Evolutionary conservation across 495 filamentous ascomycete species (phyloP), one percentile per base, ranked within the genome.

Genomic region (Tuber indicum): DNA sequence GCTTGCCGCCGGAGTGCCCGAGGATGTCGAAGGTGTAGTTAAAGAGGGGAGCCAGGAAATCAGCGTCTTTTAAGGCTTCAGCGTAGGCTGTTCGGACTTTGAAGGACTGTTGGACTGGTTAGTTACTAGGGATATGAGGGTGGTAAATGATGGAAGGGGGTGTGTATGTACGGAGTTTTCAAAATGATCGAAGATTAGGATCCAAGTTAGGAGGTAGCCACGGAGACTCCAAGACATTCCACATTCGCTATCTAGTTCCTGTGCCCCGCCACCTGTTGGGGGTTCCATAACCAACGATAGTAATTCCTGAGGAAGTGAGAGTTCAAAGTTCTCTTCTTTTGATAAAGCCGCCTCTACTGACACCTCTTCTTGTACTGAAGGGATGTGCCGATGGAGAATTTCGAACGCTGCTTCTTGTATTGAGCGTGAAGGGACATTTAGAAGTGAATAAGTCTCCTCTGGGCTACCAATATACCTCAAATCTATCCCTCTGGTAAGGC

Each of bases 141-240:
- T 62, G n/a, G 58, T 36, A 19, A 32, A 66, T 17, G 12, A 36
- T 36, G 32, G 26, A 26, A 19, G 26, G 58, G 58, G 58, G 10
- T 17, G 83, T 88, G 80, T 88, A 90, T 88, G 80, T 88, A 90
- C 89, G 9, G 94, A 90, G 69, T 91, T 90, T 72, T 88, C 86
- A 83, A 96, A 96, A 76, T 94, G 92, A 80, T 96, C 94, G 82
- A 97, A 98, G 4, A 97, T 89, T 21, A 98, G 85, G 75, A 93
- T 89, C 96, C 96, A 98, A 62, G 94, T 92, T 43, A 97, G 85
- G n/a, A 98, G 87, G 83, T 97, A 99, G 8, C 91, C 90, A 71
- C 92, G 87, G 66, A 90, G 80, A 2, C 79, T 73, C 77, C 85
- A 74, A 82, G 90, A 85, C 85, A 96, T 84, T 76, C 83, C 74